Conservation (phyloP, 352 stramenopile species). For the Phytophthora quininea region DNA sequence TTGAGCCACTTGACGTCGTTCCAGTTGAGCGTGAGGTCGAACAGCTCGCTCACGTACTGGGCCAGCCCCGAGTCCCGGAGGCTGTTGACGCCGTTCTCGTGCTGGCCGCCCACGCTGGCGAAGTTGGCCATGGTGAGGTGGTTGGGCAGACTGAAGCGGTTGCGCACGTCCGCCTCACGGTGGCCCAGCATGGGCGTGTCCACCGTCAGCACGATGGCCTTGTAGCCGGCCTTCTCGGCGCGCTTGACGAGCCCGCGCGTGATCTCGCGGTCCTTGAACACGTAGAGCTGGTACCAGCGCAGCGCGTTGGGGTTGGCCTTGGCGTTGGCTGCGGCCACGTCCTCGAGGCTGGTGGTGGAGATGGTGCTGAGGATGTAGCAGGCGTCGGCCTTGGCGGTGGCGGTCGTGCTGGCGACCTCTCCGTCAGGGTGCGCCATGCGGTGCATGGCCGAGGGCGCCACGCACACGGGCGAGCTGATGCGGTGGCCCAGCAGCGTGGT, state of each 20-base stretch:
- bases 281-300: constrained; percentile 96
- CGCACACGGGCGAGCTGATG: constrained; percentile 94
- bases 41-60: constrained; percentile 81
- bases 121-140: constrained; percentile 68
- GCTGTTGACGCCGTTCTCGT: constrained; percentile 67
- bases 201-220: constrained; percentile 95
- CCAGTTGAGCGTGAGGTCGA: constrained; percentile 95
- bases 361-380: constrained; percentile 94
- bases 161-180: constrained; percentile 95
- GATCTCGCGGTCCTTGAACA: constrained; percentile 95
- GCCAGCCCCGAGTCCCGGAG: constrained; percentile 33
- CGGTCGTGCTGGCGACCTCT: constrained; percentile 87
- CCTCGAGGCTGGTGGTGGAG: constrained; percentile 46
- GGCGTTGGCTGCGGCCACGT: constrained; percentile 62
- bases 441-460: constrained; percentile 92
- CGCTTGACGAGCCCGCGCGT: constrained; percentile 91
- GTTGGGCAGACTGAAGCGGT: constrained; percentile 87
- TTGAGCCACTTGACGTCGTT: constrained; percentile 93
- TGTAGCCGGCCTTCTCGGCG: constrained; percentile 94
- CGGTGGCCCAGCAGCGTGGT: constrained; percentile 92
- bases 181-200: constrained; percentile 97
- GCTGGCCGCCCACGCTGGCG: constrained; percentile 49
- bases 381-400: constrained; percentile 84
- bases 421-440: constrained; percentile 96
- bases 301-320: constrained; percentile 75